These are phyloP conservation scores for Lactarius sp. DNA, from an alignment of 768 basidiomycete genomes.

Conservation along the genomic window DNA sequence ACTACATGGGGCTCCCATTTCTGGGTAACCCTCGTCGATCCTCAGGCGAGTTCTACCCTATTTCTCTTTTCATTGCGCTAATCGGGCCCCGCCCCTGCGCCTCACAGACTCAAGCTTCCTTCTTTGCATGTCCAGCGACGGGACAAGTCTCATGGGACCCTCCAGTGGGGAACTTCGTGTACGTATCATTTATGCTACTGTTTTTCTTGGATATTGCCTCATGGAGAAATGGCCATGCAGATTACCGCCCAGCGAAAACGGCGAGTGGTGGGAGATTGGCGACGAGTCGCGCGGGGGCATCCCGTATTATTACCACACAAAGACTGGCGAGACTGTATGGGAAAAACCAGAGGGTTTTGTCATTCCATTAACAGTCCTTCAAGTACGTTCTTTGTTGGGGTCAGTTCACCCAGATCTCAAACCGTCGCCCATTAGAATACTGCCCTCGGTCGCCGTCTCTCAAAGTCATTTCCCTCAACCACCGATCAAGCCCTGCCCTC, in stretches of 20 bases:
- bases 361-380: constrained; percentile 84
- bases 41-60: constrained; percentile 53
- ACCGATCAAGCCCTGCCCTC: constrained; percentile 24
- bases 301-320: constrained; percentile 93
- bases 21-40: constrained; percentile 92
- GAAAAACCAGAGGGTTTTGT: constrained; percentile 86
- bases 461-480: constrained; percentile 32
- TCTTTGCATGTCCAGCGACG: constrained; percentile 91
- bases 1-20: constrained; percentile 81
- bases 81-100: constrained; percentile 38
- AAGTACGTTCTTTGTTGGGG: constrained; percentile 42
- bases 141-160: constrained; percentile 93
- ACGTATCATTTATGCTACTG: constrained; percentile 32
- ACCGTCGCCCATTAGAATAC: constrained; percentile 48
- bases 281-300: constrained; percentile 81
- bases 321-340: constrained; percentile 89
- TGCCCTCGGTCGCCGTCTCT: constrained; percentile 64
- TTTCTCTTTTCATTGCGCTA: constrained; percentile 9
- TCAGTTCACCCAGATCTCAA: constrained; percentile 16
- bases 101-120: constrained; percentile 51
- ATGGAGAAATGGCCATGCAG: constrained; percentile 35
- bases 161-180: constrained; percentile 86
- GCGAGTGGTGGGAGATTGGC: constrained; percentile 94
- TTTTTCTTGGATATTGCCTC: constrained; percentile 9
- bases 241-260: constrained; percentile 74